Percentiles rank a stretch among this genome's conserved stretches.
phyloP scores from a whole-genome alignment of 2,329 filamentous ascomycete genomes.

The Colletotrichum noveboracense region DNA sequence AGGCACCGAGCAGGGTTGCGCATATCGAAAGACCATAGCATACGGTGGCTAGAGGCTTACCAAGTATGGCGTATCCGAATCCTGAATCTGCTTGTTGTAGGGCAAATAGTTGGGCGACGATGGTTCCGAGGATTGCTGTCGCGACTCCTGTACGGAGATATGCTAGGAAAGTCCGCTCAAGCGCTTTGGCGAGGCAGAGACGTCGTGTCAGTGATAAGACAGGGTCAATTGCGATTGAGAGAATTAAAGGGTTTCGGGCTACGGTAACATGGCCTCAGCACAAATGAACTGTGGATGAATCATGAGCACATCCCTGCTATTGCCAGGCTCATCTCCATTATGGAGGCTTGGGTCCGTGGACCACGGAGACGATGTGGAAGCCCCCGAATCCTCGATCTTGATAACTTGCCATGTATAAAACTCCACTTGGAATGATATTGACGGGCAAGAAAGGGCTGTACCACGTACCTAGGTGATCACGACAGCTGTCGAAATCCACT shows the following conservation, averaged over 20 bases:
- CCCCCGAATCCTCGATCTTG: neutral
- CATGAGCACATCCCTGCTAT: neutral
- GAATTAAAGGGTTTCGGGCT: neutral
- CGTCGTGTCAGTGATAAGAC: constrained; percentile 10
- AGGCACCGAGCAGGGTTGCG: constrained; percentile 34
- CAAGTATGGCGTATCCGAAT: constrained; percentile 66
- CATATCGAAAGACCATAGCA: constrained; percentile 46
- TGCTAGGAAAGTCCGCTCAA: constrained; percentile 76
- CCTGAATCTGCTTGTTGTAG: constrained; percentile 42
- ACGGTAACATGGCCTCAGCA: neutral
- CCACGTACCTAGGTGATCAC: constrained; percentile 59
- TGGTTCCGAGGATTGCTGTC: constrained; percentile 70
- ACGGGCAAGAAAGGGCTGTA: constrained; percentile 26
- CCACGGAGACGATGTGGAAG: neutral
- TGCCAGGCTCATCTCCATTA: constrained; percentile 14
- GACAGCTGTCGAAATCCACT: constrained; percentile 53
- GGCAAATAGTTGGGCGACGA: constrained; percentile 71
- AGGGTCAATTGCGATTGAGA: neutral
- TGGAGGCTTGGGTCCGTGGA: neutral
- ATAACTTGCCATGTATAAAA: neutral
- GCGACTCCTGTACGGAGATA: constrained; percentile 74
- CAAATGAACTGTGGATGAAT: neutral
- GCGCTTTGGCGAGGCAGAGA: constrained; percentile 50
- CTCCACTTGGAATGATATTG: neutral
- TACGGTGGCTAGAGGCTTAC: constrained; percentile 59